Base-by-base conservation (phyloP, 306 rosid genomes). In the Dryas alaskensis region DNA sequence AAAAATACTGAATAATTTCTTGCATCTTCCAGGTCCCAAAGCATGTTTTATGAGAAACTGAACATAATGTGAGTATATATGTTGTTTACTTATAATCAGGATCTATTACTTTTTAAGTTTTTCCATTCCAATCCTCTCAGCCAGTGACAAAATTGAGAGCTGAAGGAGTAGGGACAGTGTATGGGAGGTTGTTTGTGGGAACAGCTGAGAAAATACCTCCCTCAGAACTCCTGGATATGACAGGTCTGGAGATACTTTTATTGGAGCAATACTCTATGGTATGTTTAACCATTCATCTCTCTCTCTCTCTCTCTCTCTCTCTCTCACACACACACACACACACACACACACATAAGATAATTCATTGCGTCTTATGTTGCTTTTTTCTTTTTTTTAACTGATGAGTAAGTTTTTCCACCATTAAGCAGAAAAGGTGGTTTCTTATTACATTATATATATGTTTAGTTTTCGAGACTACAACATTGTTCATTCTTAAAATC, bases 161-260 rank as follows among this genome's bases (percentile, higher is more conserved):
- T 46, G 78, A 86, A 10, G 95, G 95, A 78, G 80, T 88, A 74
- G 98, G 98, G 77, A 72, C 86, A 0, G 86, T 90, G 65, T 73
- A 67, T 70, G 99, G 97, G 72, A 90, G 87, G 84, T 46, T 90
- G 58, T 79, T 90, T 40, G n/a, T 88, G 55, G 99, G 99, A 86
- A 88, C 98, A 16, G 89, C 99, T 10, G 99, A 90, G 86, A 88
- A 88, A 80, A 82, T 95, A 65, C 97, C 97, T 0, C 86, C 82
- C 2, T 75, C 90, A 40, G 96, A 95, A 78, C 90, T 95, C 16
- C n/a, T 86, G 45, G 98, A 95, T 77, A 89, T 98, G 13, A 92
- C 99, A 47, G 99, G 98, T 68, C 98, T 58, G 99, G 99, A 57
- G 99, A 95, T 89, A 92, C 97, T 81, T 95, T 95, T 76, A 88